These are phyloP conservation scores for Penicillium rolfsii DNA, from an alignment of 2,329 filamentous ascomycete species.

Conservation along the genomic window DNA sequence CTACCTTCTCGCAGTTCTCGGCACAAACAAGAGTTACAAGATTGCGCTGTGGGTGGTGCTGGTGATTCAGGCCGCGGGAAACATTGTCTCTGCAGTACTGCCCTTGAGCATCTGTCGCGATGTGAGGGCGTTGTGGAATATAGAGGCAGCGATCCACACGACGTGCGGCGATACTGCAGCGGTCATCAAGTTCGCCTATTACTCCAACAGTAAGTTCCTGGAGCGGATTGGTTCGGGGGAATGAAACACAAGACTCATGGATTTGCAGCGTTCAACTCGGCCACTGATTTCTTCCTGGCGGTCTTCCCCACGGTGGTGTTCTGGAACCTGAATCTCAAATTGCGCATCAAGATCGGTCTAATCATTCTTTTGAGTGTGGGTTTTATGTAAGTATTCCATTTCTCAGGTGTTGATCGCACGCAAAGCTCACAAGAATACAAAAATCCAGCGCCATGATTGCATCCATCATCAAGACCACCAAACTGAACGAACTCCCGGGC, in stretches of 20 bases:
- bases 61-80: constrained; percentile 31
- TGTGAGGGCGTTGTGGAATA: constrained; percentile 31
- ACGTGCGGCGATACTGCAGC: constrained; percentile 28
- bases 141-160: constrained; percentile 21
- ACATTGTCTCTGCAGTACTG: constrained; percentile 32
- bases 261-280: constrained; percentile 32
- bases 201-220: constrained; percentile 30
- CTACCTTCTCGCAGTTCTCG: constrained; percentile 34
- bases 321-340: constrained; percentile 37
- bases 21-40: constrained; percentile 29
- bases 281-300: constrained; percentile 35
- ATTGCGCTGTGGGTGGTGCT: constrained; percentile 30
- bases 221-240: neutral
- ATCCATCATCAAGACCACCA: constrained; percentile 39
- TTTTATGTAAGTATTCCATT: constrained; percentile 26
- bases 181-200: constrained; percentile 36
- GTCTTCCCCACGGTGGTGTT: constrained; percentile 36
- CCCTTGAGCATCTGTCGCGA: constrained; percentile 35
- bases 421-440: neutral
- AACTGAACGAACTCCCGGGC: constrained; percentile 30
- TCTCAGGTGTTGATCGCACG: neutral
- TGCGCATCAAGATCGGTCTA: constrained; percentile 34
- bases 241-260: neutral
- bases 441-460: constrained; percentile 34
- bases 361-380: constrained; percentile 35